Conservation (phyloP, 768 basidiomycete genomes). For the Hydnomerulius pinastri region DNA sequence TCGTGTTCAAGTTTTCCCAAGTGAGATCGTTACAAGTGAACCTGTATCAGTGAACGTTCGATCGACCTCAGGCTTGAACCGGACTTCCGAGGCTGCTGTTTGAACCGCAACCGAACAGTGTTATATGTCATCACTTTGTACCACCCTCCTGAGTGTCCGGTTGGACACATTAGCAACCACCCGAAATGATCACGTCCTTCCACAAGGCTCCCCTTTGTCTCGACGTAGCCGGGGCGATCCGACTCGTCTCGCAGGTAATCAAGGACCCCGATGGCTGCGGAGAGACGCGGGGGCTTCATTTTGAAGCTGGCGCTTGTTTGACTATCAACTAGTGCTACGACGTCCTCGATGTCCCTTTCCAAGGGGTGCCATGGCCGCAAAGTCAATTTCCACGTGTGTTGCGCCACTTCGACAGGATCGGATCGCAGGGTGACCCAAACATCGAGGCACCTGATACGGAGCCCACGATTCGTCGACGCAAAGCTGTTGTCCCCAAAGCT, state of each 20-base stretch:
- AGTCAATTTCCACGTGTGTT: neutral
- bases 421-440: constrained; percentile 1
- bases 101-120: neutral
- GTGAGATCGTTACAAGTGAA: too few species aligned
- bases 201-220: neutral
- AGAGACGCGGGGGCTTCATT: neutral
- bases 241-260: constrained; percentile 1
- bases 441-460: constrained; percentile 1
- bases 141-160: neutral
- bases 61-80: too few species aligned
- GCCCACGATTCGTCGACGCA: neutral
- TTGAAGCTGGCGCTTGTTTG: neutral
- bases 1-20: too few species aligned
- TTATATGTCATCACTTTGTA: neutral
- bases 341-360: neutral
- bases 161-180: constrained; percentile 1
- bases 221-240: neutral
- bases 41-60: too few species aligned
- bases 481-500: neutral
- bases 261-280: neutral
- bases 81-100: too few species aligned
- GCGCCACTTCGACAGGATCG: neutral
- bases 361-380: constrained; percentile 2
- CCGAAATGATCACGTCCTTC: constrained; percentile 1
- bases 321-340: neutral